Evolutionary conservation across 768 basidiomycete species (phyloP), one percentile per base, ranked within the genome.

Genomic region (Gymnopilus dilepis): DNA sequence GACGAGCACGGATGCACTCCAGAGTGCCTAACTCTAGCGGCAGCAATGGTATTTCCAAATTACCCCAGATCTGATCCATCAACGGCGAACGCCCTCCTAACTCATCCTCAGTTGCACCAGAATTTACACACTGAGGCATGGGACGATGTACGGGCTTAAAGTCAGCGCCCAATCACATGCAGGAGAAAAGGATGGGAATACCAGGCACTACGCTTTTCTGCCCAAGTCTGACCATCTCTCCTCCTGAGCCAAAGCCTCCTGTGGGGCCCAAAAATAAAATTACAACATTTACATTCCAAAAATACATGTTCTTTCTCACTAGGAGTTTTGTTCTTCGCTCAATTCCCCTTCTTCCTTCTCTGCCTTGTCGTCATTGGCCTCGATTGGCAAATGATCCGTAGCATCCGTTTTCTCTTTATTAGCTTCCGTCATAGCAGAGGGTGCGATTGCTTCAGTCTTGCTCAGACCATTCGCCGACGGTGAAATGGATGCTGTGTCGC

Each of bases 291-390:
- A 50, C 22, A 63, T 54, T 55, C 31, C 38, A 28, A n/a, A 31
- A 51, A 38, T 30, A 37, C 22, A 19, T 28, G 17, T 24, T 40
- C 22, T 40, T 40, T 51, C 24, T 15, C 45, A 26, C 31, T 56
- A 61, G 47, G 60, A 24, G 33, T 22, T 42, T 15, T 63, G 65
- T 33, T 73, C 74, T 26, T 78, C 78, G 56, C 77, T 80, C 40
- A 80, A 64, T 70, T 80, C 78, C 11, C 78, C 78, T 60, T 80
- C 78, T 67, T 80, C 78, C 60, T 67, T 72, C 60, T 79, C 77
- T 67, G 77, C 77, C 58, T 69, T 73, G 24, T 67, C 64, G 43
- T 72, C 67, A 56, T 60, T 58, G 34, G 9, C 15, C 12, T 59
- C 62, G 38, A 58, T 54, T 41, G 59, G 47, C 34, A 34, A 40